Conservation (phyloP, 495 filamentous ascomycete species). For the Thermothielavioides terrestris region DNA sequence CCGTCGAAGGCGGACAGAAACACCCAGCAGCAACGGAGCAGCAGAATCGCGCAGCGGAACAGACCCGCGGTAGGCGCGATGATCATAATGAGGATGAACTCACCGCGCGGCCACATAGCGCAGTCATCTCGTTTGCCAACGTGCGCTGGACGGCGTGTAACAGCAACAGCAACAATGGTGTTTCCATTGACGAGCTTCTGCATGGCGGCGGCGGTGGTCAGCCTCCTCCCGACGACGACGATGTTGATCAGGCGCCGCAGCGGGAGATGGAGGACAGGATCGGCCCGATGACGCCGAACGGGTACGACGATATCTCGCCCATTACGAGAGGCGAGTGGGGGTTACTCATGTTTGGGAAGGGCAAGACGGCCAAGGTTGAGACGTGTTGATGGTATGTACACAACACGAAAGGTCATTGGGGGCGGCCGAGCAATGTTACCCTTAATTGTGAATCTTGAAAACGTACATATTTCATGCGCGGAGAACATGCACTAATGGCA, state of each 20-base stretch:
- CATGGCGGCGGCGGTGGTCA: neutral
- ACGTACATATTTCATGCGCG: too few species aligned
- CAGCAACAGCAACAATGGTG: neutral
- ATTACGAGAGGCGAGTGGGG: conserved; percentile 49
- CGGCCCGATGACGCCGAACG: conserved; percentile 44
- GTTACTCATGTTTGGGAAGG: conserved; percentile 33
- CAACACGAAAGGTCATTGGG: too few species aligned
- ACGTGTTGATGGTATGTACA: conserved; percentile 11
- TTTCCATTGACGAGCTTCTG: conserved; percentile 32
- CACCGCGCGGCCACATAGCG: conserved; percentile 31
- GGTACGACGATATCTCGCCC: conserved; percentile 47
- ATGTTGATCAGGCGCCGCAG: too few species aligned
- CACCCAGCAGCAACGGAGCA: neutral
- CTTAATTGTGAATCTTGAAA: too few species aligned
- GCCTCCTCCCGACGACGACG: neutral
- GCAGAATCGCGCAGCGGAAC: neutral
- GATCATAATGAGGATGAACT: conserved; percentile 28
- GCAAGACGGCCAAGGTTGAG: conserved; percentile 31
- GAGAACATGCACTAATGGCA: too few species aligned
- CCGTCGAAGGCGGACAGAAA: neutral
- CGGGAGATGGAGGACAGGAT: conserved; percentile 13
- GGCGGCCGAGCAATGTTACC: too few species aligned
- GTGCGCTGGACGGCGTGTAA: neutral
- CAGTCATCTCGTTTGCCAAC: conserved; percentile 8
- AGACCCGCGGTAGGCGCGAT: conserved; percentile 4